These are phyloP conservation scores for Ambrosia trifida DNA, from an alignment of 129 eudicot species.

Conservation along the genomic window DNA sequence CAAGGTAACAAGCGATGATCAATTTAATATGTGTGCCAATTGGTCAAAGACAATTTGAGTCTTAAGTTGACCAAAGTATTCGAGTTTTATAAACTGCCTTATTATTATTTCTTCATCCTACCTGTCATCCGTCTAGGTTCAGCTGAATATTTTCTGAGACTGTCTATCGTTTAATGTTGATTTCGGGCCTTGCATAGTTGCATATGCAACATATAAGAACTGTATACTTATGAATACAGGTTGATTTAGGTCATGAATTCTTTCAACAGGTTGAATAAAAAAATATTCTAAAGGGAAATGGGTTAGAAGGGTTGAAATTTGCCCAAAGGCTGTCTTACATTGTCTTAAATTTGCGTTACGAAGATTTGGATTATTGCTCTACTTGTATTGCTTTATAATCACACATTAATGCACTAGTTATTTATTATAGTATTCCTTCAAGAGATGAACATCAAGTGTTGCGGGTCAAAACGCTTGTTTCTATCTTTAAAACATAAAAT, in stretches of 20 bases:
- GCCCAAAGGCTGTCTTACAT: too few species aligned
- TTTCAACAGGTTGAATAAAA: background rate
- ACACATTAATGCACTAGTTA: too few species aligned
- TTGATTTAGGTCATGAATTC: background rate
- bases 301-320: too few species aligned
- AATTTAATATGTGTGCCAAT: constrained; percentile 11
- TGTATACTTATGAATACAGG: background rate
- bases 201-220: background rate
- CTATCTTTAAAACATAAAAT: too few species aligned
- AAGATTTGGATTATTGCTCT: too few species aligned
- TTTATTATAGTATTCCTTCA: too few species aligned
- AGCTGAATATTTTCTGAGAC: constrained; percentile 7
- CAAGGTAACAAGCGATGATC: constrained; percentile 31
- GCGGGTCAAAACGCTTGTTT: too few species aligned
- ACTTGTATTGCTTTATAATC: too few species aligned
- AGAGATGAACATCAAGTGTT: too few species aligned
- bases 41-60: constrained; percentile 24
- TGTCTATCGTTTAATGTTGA: constrained; percentile 12
- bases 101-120: constrained; percentile 18
- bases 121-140: constrained; percentile 11
- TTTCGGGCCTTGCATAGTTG: constrained; percentile 2
- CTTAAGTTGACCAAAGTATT: constrained; percentile 28
- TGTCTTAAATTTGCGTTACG: too few species aligned
- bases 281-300: background rate
- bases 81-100: constrained; percentile 22